A percentile compares a stretch with the other conserved stretches of the same genome.
Evolutionary conservation across 306 rosid species (phyloP).

Genomic region (Lotus japonicus): DNA sequence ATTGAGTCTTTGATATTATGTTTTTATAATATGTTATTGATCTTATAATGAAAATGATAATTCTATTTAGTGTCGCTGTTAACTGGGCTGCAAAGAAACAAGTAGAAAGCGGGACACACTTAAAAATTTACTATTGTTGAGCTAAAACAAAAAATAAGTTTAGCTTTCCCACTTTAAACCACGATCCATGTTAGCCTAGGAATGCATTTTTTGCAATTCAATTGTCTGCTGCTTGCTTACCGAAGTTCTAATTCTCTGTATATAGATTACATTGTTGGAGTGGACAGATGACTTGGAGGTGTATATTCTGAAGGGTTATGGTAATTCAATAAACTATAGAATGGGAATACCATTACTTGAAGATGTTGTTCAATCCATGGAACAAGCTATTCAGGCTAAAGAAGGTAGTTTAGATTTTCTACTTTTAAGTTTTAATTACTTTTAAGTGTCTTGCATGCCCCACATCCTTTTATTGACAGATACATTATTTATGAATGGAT

Average conservation of each 20-base stretch:
- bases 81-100: neutral
- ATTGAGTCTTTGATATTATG: neutral
- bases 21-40: neutral
- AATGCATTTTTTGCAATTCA: neutral
- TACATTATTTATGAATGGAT: neutral
- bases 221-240: slow-evolving; percentile 2
- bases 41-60: neutral
- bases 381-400: slow-evolving; percentile 61
- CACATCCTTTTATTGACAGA: neutral
- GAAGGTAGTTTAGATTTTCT: slow-evolving; percentile 43
- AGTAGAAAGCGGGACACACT: neutral
- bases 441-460: neutral
- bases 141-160: neutral
- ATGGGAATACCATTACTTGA: slow-evolving; percentile 82
- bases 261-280: slow-evolving; percentile 66
- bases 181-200: neutral
- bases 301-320: slow-evolving; percentile 84
- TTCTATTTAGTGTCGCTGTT: neutral
- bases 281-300: slow-evolving; percentile 86
- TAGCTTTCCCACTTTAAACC: neutral
- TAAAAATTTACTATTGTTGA: neutral
- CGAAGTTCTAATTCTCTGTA: slow-evolving; percentile 8
- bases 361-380: slow-evolving; percentile 77
- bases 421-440: neutral
- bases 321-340: slow-evolving; percentile 67